Base-by-base conservation (phyloP, 768 basidiomycete species). In the Butyriboletus loyo region DNA sequence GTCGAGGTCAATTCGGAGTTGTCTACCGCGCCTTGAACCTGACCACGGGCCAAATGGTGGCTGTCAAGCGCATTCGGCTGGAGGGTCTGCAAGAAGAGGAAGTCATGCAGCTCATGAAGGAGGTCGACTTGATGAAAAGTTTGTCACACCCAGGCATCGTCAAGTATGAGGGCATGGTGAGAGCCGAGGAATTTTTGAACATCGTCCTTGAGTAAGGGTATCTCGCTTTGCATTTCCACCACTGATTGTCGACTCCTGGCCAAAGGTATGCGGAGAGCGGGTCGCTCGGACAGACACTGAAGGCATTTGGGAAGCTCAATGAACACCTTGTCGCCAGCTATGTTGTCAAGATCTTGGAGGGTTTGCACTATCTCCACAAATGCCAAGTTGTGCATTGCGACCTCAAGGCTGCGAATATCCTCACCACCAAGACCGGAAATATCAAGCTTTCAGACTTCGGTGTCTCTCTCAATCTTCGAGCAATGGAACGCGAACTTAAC, bases 391-490 rank as follows among this genome's bases (percentile, higher is more conserved):
- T 98, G 9, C 96, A 99, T 67, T 97, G 96, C 67, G 96, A 99
- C 72, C 81, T 99, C 57, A 99, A 99, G 71, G 94, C 96, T 0
- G 96, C 96, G 22, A 99, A 98, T 67, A 97, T 99, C 66, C 82
- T 99, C n/a, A 94, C 91, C 14, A 98, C 95, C 15, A 98, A 98
- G 80, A 95, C 85, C 46, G 96, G 95, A 38, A 97, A 98, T 64
- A 87, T 97, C 65, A 98, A 98, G 73, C 81, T 99, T 4, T 89
- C 93, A 8, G 96, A 99, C 70, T 98, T 99, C 69, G 96, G 96
- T 41, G 96, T 98, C 14, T 98, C 95, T 22, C 85, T 98, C 55
- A 97, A 96, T 69, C 80, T 98, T 62, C 85, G 91, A 42, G 93
- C 93, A 1, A 85, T 98, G 81, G 88, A 87, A 61, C 79, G 83